phyloP scores from a whole-genome alignment of 2,329 filamentous ascomycete species.

The Fusarium pilosicola region DNA sequence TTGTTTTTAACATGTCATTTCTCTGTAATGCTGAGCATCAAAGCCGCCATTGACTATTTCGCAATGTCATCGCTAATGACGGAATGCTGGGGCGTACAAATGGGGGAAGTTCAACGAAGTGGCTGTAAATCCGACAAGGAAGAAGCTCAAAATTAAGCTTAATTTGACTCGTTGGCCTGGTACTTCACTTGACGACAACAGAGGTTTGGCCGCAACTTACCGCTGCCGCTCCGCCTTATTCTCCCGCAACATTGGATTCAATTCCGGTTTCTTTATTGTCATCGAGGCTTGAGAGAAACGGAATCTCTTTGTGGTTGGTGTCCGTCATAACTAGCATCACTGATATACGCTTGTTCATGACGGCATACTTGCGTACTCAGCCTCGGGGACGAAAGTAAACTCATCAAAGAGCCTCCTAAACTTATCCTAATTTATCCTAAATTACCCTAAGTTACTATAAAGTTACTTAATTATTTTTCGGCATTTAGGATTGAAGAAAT shows the following conservation, averaged over 20 bases:
- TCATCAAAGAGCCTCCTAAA: not conserved
- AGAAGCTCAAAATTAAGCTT: conserved; percentile 33
- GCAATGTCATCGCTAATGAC: not conserved
- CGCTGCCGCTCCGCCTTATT: not conserved
- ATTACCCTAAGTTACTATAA: no score
- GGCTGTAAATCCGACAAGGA: not conserved
- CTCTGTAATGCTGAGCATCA: not conserved
- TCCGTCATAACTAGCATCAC: not conserved
- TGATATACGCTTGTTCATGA: not conserved
- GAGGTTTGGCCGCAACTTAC: not conserved
- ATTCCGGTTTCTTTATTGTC: no score
- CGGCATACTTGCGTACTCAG: not conserved
- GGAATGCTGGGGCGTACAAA: not conserved
- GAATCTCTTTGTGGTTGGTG: no score
- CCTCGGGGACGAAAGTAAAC: not conserved
- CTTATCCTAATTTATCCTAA: not conserved
- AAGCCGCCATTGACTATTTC: not conserved
- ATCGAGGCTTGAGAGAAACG: not conserved
- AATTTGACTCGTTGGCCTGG: not conserved
- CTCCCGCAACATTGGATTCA: not conserved
- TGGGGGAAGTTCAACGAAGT: not conserved
- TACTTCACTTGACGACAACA: not conserved
- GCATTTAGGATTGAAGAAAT: no score
- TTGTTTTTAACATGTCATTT: not conserved
- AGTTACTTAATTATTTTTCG: not conserved